Evolutionary conservation across 2,329 filamentous ascomycete genomes (phyloP).

Genomic region (Aspergillus intermedius): DNA sequence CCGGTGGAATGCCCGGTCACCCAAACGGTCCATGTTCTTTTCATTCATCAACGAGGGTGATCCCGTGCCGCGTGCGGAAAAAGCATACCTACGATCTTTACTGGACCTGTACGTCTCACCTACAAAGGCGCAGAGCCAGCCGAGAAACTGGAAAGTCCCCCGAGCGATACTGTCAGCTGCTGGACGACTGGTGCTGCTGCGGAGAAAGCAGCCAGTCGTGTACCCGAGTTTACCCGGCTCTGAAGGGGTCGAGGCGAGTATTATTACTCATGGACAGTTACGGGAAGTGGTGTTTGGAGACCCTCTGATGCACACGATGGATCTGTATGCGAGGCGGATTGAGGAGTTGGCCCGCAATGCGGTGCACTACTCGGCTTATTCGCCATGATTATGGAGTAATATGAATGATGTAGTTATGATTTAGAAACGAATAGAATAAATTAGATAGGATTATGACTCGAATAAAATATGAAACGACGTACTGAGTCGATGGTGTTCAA

Average conservation of each 20-base stretch:
- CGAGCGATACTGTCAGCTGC: constrained; percentile 58
- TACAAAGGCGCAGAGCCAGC: constrained; percentile 35
- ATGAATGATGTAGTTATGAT: not conserved
- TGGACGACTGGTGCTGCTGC: constrained; percentile 61
- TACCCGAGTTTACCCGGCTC: constrained; percentile 13
- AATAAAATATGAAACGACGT: too few relatives aligned
- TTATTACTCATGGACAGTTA: constrained; percentile 62
- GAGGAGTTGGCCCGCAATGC: constrained; percentile 41
- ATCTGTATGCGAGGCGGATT: constrained; percentile 64
- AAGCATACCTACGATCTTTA: constrained; percentile 65
- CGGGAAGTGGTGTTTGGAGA: constrained; percentile 72
- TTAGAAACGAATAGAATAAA: not conserved
- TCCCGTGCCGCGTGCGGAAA: constrained; percentile 70
- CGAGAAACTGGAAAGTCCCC: constrained; percentile 11
- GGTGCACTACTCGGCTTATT: not conserved
- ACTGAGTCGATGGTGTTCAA: too few relatives aligned
- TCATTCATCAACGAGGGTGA: constrained; percentile 83
- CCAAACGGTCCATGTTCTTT: constrained; percentile 57
- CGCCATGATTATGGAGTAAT: not conserved
- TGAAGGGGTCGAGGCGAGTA: constrained; percentile 62
- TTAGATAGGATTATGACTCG: not conserved
- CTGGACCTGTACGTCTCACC: constrained; percentile 64
- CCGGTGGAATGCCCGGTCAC: constrained; percentile 44
- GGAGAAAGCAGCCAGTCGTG: constrained; percentile 24
- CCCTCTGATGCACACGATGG: constrained; percentile 73